Conservation (phyloP, 768 basidiomycete species). For the Tylopilus cervinicoccineus region DNA sequence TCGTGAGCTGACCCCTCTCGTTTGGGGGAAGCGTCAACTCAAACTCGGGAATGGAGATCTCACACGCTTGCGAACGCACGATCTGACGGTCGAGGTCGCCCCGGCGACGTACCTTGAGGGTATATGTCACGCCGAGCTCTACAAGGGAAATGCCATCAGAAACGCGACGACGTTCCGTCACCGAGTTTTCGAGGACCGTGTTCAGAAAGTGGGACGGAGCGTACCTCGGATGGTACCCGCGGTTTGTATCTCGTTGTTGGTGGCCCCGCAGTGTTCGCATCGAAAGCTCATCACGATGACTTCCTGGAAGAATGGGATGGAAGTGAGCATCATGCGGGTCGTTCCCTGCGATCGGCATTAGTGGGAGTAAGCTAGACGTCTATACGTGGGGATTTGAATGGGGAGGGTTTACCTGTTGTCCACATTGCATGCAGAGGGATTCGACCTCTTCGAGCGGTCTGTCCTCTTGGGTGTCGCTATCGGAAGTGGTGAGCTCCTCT, state of each 20-base stretch:
- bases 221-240: constrained; percentile 82
- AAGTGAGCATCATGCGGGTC: constrained; percentile 85
- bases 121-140: constrained; percentile 87
- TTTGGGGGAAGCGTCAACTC: constrained; percentile 83
- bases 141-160: too few relatives aligned
- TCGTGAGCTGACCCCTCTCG: constrained; percentile 91
- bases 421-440: constrained; percentile 92
- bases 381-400: background rate
- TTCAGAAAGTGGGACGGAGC: constrained; percentile 22
- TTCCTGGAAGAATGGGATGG: constrained; percentile 93
- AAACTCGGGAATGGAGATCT: constrained; percentile 81
- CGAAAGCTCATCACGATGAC: constrained; percentile 96
- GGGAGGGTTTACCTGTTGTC: constrained; percentile 68
- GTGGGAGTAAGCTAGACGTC: background rate
- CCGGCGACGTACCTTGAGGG: constrained; percentile 67
- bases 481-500: constrained; percentile 24
- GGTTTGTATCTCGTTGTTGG: constrained; percentile 93
- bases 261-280: constrained; percentile 86
- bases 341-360: constrained; percentile 58
- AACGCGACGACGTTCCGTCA: too few relatives aligned
- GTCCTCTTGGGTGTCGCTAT: constrained; percentile 36
- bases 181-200: too few relatives aligned
- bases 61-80: constrained; percentile 82
- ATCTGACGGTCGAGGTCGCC: constrained; percentile 89
- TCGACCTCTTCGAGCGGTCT: constrained; percentile 78